Evolutionary conservation across 257 asterid genomes (phyloP), one percentile per base, ranked within the genome.

Genomic region (Solanum chmielewskii): DNA sequence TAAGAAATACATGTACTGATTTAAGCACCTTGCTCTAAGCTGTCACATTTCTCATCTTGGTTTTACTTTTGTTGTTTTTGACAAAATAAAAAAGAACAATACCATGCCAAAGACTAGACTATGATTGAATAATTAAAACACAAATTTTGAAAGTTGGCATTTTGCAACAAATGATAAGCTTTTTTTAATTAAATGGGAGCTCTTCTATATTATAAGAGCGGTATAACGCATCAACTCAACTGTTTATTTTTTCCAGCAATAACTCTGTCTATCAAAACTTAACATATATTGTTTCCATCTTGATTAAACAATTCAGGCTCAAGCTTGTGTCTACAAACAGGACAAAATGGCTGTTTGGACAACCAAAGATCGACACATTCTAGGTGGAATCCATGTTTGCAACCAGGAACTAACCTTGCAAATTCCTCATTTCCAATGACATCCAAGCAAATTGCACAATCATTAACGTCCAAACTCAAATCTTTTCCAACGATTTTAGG

Each of bases 301-400:
- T 80, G 85, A n/a, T 4, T 42, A 59, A 86, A 25, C 49, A 75
- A 33, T 27, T 86, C 69, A 15, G 66, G 68, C 85, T 60, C 35
- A 59, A 86, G 25, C 64, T 56, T 86, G 33, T 45, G 33, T 20
- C 88, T 56, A 49, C 86, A 85, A 41, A 89, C 45, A 7, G 87
- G 91, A 74, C 89, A 87, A 69, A 59, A 66, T 16, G 87, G 83
- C 25, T 89, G 49, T 83, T n/a, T 87, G 39, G 85, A 37, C 33
- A 89, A 75, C 89, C 89, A 89, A 9, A 85, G 82, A 84, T 87
- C 85, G 21, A 85, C 84, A 71, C 89, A 89, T 77, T 66, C 29
- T 18, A 84, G 33, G 74, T 87, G 91, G 75, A 87, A 89, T 77
- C 89, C 89, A 82, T 89, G 91, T 86, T 86, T 86, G 69, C 89